phyloP scores from a whole-genome alignment of 176 grass and related monocot genomes.

The Phyllostachys edulis region DNA sequence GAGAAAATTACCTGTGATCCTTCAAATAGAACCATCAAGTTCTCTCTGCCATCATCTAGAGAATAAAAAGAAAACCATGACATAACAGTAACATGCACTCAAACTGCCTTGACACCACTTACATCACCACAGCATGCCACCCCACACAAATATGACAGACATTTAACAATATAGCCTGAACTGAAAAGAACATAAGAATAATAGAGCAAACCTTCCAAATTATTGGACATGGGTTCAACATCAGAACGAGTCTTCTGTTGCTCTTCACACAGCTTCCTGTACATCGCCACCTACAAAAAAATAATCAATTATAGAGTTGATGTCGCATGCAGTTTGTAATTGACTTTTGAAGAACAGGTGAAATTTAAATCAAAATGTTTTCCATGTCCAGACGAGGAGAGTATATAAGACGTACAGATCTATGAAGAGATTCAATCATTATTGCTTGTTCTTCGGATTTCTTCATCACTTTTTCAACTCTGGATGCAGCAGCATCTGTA shows the following conservation, averaged over 20 bases:
- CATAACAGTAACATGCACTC: slow-evolving; percentile 6
- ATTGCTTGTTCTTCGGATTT: slow-evolving; percentile 89
- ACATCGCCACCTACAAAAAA: slow-evolving; percentile 83
- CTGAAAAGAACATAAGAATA: neutral
- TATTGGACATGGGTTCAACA: slow-evolving; percentile 44
- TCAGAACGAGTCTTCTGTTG: slow-evolving; percentile 55
- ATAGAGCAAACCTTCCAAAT: slow-evolving; percentile 51
- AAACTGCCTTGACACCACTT: slow-evolving; percentile 6
- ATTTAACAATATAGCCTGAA: neutral
- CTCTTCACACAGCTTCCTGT: slow-evolving; percentile 92
- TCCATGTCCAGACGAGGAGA: slow-evolving; percentile 8
- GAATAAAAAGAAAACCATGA: slow-evolving; percentile 24
- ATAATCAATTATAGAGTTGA: neutral
- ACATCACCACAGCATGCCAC: slow-evolving; percentile 6
- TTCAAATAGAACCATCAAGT: slow-evolving; percentile 82
- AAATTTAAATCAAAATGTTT: neutral
- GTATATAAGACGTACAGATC: slow-evolving; percentile 60
- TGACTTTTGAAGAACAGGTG: neutral
- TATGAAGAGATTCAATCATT: slow-evolving; percentile 98
- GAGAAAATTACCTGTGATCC: slow-evolving; percentile 71
- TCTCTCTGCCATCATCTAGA: slow-evolving; percentile 69
- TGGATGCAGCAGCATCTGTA: slow-evolving; percentile 54
- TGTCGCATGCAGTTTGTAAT: slow-evolving; percentile 6
- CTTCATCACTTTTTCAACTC: slow-evolving; percentile 84
- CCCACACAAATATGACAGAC: neutral